phyloP scores from a whole-genome alignment of 2,329 filamentous ascomycete species.

The Diaporthe sp. region DNA sequence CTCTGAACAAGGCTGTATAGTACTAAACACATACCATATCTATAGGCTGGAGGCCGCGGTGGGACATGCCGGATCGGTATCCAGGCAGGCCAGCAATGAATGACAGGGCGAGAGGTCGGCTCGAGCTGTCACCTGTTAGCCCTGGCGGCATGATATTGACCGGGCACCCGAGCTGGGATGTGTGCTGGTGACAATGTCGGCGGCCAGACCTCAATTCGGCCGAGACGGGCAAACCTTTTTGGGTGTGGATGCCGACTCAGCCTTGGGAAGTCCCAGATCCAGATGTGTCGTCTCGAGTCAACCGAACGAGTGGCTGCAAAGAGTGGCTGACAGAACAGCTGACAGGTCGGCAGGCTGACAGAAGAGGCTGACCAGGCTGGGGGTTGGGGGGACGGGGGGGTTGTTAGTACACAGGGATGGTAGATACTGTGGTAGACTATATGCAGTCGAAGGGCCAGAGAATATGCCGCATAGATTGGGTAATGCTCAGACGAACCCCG shows the following conservation, averaged over 20 bases:
- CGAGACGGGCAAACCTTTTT: constrained; percentile 13
- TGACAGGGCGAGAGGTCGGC: neutral
- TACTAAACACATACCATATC: neutral
- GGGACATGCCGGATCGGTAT: neutral
- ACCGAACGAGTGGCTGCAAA: neutral
- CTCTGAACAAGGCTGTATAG: neutral
- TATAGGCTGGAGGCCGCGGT: neutral
- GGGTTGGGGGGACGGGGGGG: no score
- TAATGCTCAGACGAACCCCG: constrained; percentile 29
- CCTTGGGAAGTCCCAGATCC: neutral
- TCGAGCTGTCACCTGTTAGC: constrained; percentile 18
- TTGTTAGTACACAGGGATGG: no score
- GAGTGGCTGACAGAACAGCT: neutral
- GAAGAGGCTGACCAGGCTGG: constrained; percentile 7
- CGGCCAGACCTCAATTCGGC: neutral
- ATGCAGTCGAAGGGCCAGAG: neutral
- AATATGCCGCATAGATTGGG: constrained; percentile 4
- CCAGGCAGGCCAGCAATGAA: neutral
- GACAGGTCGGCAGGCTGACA: neutral
- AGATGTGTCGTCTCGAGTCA: constrained; percentile 2
- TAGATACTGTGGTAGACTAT: no score
- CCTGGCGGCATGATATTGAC: constrained; percentile 1
- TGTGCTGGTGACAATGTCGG: neutral
- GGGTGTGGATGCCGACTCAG: neutral
- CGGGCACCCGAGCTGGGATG: constrained; percentile 14